Evolutionary conservation across 2,329 filamentous ascomycete species (phyloP), one percentile per base, ranked within the genome.

Genomic region (Macrophomina tecta): DNA sequence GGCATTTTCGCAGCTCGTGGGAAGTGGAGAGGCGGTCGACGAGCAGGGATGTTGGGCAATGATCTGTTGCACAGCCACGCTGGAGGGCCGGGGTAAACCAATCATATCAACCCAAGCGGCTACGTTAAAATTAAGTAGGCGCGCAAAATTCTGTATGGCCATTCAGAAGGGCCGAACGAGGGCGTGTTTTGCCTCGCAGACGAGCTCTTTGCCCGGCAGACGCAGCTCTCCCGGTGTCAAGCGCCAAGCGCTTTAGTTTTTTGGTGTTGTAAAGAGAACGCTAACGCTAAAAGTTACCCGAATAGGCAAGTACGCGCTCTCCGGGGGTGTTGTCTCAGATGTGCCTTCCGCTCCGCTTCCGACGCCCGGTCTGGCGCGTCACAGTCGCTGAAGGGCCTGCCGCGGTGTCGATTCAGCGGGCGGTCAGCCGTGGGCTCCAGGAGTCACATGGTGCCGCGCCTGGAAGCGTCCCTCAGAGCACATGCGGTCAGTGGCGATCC

Each of bases 21-120:
- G 58, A 62, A 62, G 58, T 62, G 58, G 58, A 62, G 58, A 62
- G 58, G 58, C 58, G 58, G 58, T 62, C 58, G 58, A 38, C 42
- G 58, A 48, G 58, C 58, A 62, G 58, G 58, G 58, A 62, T 62
- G 58, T 62, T 62, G 58, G 58, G 58, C 58, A 62, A 62, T 62
- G 58, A 62, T 62, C 58, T 62, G 58, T 62, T 62, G 58, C 58
- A 62, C 58, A 62, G 58, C 58, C 58, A 62, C 58, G 58, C 58
- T 62, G 58, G 23, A 62, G 58, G 58, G 58, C 58, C 58, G 58
- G 58, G 58, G 58, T 62, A 48, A 23, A 49, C 58, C 58, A 62
- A 62, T 62, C 58, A 62, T 62, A 49, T 62, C 58, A 62, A 8
- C 5, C 12, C 58, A 49, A 38, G 45, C 58, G 58, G 58, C 58